Evolutionary conservation across 2,329 filamentous ascomycete species (phyloP).

Genomic region (Aspergillus melleus): DNA sequence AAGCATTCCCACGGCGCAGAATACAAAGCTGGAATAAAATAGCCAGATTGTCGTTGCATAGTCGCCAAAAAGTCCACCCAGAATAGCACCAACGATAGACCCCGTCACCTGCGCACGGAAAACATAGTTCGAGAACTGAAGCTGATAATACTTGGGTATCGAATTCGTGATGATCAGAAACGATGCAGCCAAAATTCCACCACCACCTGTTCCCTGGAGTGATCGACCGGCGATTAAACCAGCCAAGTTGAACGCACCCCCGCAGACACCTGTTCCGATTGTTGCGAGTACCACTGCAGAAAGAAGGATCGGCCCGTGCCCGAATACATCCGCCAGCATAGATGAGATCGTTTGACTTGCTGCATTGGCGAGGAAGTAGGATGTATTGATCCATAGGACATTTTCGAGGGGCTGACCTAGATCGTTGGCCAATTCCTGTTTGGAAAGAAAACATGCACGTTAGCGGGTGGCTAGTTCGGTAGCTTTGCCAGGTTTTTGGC

Average conservation of each 20-base stretch:
- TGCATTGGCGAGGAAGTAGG: slow-evolving; percentile 45
- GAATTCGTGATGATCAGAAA: slow-evolving; percentile 46
- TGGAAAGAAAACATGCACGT: not conserved
- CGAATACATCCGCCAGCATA: slow-evolving; percentile 42
- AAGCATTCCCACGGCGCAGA: slow-evolving; percentile 30
- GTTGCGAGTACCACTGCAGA: slow-evolving; percentile 47
- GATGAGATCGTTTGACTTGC: slow-evolving; percentile 30
- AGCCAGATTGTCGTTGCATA: slow-evolving; percentile 27
- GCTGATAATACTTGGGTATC: slow-evolving; percentile 34
- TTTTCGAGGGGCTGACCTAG: slow-evolving; percentile 37
- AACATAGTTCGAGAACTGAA: slow-evolving; percentile 35
- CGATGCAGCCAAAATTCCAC: slow-evolving; percentile 45
- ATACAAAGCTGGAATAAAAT: slow-evolving; percentile 35
- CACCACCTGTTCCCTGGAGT: slow-evolving; percentile 50
- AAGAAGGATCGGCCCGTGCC: slow-evolving; percentile 48
- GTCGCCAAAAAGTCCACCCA: slow-evolving; percentile 29
- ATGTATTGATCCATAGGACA: slow-evolving; percentile 52
- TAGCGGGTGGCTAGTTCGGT: not conserved
- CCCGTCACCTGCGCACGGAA: slow-evolving; percentile 34
- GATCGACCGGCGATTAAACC: slow-evolving; percentile 45
- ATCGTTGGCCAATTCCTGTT: slow-evolving; percentile 33
- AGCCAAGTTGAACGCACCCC: slow-evolving; percentile 36
- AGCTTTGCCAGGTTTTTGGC: not conserved
- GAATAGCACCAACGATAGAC: slow-evolving; percentile 26
- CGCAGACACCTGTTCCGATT: slow-evolving; percentile 47